A percentile compares a stretch with the other conserved stretches of the same genome.
Conservation (phyloP, 768 basidiomycete species). For the Hygrophorus pudorinus region DNA sequence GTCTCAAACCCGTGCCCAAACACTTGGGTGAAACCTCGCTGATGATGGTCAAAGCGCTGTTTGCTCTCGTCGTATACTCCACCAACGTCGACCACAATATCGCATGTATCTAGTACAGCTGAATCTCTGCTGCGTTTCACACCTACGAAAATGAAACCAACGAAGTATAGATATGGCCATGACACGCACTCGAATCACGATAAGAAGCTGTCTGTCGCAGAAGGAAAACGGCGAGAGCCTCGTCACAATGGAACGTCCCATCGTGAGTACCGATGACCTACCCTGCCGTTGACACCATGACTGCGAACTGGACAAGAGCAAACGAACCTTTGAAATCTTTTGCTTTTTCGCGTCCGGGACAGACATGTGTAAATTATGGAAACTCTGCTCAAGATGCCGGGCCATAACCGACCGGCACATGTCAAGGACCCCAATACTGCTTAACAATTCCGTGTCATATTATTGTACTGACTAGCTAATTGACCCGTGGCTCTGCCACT, state of each 20-base stretch:
- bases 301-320: background rate
- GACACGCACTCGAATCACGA: slow-evolving; percentile 54
- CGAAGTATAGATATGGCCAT: background rate
- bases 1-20: slow-evolving; percentile 85
- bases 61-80: slow-evolving; percentile 76
- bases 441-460: too few species aligned
- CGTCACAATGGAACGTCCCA: slow-evolving; percentile 95
- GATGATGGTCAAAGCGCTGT: slow-evolving; percentile 91
- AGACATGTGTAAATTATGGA: too few species aligned
- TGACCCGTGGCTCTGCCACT: too few species aligned
- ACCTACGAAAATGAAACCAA: slow-evolving; percentile 24
- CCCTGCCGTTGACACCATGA: slow-evolving; percentile 3
- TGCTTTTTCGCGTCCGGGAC: slow-evolving; percentile 24
- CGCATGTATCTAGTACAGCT: slow-evolving; percentile 61
- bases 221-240: slow-evolving; percentile 89
- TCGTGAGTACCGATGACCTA: slow-evolving; percentile 90
- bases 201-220: slow-evolving; percentile 71
- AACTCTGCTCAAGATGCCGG: too few species aligned
- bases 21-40: slow-evolving; percentile 82
- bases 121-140: slow-evolving; percentile 71
- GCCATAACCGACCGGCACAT: too few species aligned
- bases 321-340: slow-evolving; percentile 21
- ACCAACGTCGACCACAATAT: slow-evolving; percentile 96
- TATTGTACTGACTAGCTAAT: too few species aligned
- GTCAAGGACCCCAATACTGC: too few species aligned